A percentile compares a stretch with the other conserved stretches of the same genome.
phyloP scores from a whole-genome alignment of 331 rosid genomes.

The Rhamnella rubrinervis region DNA sequence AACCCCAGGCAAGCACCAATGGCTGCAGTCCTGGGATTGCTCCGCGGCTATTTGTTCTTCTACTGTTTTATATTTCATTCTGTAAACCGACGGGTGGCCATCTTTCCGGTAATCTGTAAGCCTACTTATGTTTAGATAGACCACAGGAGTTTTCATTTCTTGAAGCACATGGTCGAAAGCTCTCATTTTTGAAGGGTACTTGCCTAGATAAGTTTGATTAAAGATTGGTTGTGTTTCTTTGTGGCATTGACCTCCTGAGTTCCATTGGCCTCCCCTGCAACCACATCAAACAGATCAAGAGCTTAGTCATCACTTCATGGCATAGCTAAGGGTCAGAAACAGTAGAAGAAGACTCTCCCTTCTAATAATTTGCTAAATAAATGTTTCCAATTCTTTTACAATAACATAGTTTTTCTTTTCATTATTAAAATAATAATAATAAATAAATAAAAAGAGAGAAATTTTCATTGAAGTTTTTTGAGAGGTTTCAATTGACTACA shows the following conservation, averaged over 20 bases:
- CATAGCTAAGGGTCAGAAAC: neutral
- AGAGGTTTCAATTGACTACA: neutral
- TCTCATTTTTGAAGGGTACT: constrained; percentile 84
- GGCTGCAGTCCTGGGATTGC: constrained; percentile 88
- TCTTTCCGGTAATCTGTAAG: constrained; percentile 91
- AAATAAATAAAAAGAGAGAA: too few relatives aligned
- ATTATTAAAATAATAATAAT: too few relatives aligned
- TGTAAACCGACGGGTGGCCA: constrained; percentile 84
- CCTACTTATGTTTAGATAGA: constrained; percentile 80
- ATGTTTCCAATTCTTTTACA: too few relatives aligned
- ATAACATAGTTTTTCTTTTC: too few relatives aligned
- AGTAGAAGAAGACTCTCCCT: neutral
- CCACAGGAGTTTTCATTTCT: constrained; percentile 67
- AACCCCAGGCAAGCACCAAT: constrained; percentile 98
- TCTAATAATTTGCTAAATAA: neutral
- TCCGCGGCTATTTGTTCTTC: constrained; percentile 49
- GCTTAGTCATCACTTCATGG: neutral
- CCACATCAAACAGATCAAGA: constrained; percentile 24
- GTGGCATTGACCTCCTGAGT: constrained; percentile 92
- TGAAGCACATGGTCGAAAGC: constrained; percentile 59
- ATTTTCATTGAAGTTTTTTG: neutral
- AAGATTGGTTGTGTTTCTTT: constrained; percentile 75
- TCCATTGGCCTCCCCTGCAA: constrained; percentile 95
- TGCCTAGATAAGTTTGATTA: constrained; percentile 43
- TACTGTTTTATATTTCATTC: constrained; percentile 60